Evolutionary conservation across 73 alveolate genomes (phyloP), one percentile per base, ranked within the genome.

Genomic region (Durusdinium trenchii): DNA sequence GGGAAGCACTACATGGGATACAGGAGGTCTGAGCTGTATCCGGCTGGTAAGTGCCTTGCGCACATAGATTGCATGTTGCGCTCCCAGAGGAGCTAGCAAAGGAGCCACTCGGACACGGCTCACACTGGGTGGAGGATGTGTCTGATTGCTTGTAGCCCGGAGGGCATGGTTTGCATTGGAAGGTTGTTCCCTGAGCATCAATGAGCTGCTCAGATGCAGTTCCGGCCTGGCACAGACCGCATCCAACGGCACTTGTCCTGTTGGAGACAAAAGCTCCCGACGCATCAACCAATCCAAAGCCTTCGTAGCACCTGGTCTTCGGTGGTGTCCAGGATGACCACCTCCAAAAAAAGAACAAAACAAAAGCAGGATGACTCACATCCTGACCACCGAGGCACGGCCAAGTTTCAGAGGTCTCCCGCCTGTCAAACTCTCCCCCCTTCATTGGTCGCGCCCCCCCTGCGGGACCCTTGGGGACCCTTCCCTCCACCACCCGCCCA

Each of bases 71-170:
- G 28, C 84, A 71, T 51, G 9, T 26, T 6, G 5, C 28, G 84
- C 84, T 71, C 52, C 84, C 51, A 6, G 10, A n/a, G 18, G 12
- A 6, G 35, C 38, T 26, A 28, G 36, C 5, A 9, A 4, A 3
- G 48, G 47, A 14, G 51, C 84, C 87, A 54, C 10, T 76, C 12
- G 87, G 87, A 38, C 87, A 76, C 14, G 57, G 61, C 61, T 76
- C 87, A 20, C 87, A 76, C n/a, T 42, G n/a, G 87, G 61, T 76
- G 87, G 87, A 38, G 42, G 3, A 76, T 5, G 87, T 43, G 61
- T 20, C 20, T 5, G 87, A 3, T 38, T 76, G 87, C 14, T 36
- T 42, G 60, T 42, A 76, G 43, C 87, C 87, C 2, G 61, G 87
- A 2, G 57, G 87, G 47, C 87, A 76, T 2, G 36, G 87, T 14